Conservation (phyloP, 2,329 filamentous ascomycete genomes). For the Colletotrichum sp. region DNA sequence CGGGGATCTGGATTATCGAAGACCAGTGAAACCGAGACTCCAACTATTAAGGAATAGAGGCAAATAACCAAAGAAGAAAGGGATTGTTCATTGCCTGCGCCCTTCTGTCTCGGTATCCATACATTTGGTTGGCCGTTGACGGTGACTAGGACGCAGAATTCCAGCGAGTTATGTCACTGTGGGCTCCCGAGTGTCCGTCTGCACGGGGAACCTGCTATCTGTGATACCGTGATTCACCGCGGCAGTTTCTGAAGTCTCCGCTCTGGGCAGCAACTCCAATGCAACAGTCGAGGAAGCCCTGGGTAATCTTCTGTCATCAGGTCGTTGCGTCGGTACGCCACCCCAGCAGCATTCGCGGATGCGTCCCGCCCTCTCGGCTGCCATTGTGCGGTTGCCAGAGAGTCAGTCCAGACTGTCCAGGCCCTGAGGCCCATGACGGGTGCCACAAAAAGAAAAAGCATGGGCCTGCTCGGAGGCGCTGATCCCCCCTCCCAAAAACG, state of each 20-base stretch:
- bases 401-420: constrained; percentile 18
- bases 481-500: background rate
- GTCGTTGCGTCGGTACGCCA: constrained; percentile 11
- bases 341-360: background rate
- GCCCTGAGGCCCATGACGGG: background rate
- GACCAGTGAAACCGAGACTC: background rate
- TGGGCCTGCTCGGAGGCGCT: background rate
- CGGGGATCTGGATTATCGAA: background rate
- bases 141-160: background rate
- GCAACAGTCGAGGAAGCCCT: constrained; percentile 1
- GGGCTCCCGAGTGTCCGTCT: background rate
- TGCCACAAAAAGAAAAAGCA: constrained; percentile 12
- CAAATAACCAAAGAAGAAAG: constrained; percentile 1
- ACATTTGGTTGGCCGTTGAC: background rate
- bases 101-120: background rate
- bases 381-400: background rate
- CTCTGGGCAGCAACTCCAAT: constrained; percentile 1
- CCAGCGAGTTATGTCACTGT: constrained; percentile 2
- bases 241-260: background rate
- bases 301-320: constrained; percentile 5
- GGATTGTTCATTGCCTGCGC: background rate
- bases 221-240: background rate
- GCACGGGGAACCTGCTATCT: background rate
- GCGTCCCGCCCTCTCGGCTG: background rate
- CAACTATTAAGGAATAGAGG: background rate